Evolutionary conservation across 2,329 filamentous ascomycete genomes (phyloP), one percentile per base, ranked within the genome.

Genomic region (Ophiosphaerella narmari): DNA sequence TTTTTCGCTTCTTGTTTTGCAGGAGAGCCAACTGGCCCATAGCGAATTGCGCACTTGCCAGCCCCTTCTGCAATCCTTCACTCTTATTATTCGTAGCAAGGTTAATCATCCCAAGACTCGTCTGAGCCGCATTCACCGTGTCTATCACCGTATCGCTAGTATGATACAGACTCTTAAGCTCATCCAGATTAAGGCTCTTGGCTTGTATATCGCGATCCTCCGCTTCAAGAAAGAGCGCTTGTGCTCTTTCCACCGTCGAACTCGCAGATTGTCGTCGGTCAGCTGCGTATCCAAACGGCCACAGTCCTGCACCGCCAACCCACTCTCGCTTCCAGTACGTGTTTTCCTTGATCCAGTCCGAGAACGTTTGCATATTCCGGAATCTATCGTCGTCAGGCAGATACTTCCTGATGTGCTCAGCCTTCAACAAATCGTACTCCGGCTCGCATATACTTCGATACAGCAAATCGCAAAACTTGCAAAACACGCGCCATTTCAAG

Each of bases 251-350:
- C 37, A 47, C 8, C 9, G 44, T 47, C 5, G 44, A 47, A 23
- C 24, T 45, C 21, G 43, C 43, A 23, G 33, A 16, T 33, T 39
- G 35, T 23, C 32, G 11, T 41, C 44, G 44, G 29, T 47, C 36
- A 18, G 40, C 18, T 16, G 44, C 29, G 31, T 47, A 39, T 35
- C 44, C 44, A 14, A 47, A 47, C 35, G 44, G 44, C 44, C 44
- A 47, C 16, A 40, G 26, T 6, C 38, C 37, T n/a, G 37, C 36
- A n/a, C 44, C 44, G 34, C 44, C 44, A 13, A 40, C 16, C 37
- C 44, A 47, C 12, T 47, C 44, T 34, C 44, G 40, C 12, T 52
- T 52, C 35, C 14, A 18, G 21, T 39, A 26, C 21, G 38, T 21
- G n/a, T 23, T n/a, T n/a, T 39, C 13, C 21, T 21, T 21, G 11